Percentiles rank a stretch among this genome's conserved stretches.
phyloP scores from a whole-genome alignment of 1,139 yeast species.

The Yamadazyma diospyri region DNA sequence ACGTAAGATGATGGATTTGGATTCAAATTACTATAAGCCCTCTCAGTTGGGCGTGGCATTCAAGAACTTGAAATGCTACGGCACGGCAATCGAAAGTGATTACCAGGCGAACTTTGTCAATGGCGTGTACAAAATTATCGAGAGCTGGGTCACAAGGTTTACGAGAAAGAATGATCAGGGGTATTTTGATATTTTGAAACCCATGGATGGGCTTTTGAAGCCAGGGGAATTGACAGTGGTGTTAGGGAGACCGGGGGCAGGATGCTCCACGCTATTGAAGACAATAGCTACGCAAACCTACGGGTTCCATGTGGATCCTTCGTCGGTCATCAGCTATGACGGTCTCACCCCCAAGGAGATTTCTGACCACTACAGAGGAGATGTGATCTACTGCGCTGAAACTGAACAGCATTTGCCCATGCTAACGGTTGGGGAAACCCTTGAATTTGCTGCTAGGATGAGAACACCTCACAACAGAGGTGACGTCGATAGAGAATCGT shows the following conservation, averaged over 20 bases:
- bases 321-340: conserved; percentile 36
- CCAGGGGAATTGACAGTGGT: conserved; percentile 77
- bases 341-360: conserved; percentile 28
- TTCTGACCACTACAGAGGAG: conserved; percentile 29
- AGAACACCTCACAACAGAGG: conserved; percentile 40
- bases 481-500: conserved; percentile 32
- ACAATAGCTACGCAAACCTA: conserved; percentile 66
- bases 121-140: conserved; percentile 25
- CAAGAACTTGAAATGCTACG: conserved; percentile 65
- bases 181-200: conserved; percentile 27
- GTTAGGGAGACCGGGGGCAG: conserved; percentile 79
- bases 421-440: conserved; percentile 48
- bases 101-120: conserved; percentile 72
- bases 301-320: conserved; percentile 59
- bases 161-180: conserved; percentile 22
- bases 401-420: conserved; percentile 52
- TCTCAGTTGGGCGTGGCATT: conserved; percentile 65
- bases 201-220: conserved; percentile 27
- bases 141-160: conserved; percentile 28
- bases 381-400: conserved; percentile 51
- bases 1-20: conserved; percentile 47
- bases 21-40: conserved; percentile 64
- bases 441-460: conserved; percentile 39
- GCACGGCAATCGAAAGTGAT: conserved; percentile 73
- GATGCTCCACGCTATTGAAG: conserved; percentile 74